These are phyloP conservation scores for Penicillium italicum DNA, from an alignment of 2,329 filamentous ascomycete genomes.

Conservation along the genomic window DNA sequence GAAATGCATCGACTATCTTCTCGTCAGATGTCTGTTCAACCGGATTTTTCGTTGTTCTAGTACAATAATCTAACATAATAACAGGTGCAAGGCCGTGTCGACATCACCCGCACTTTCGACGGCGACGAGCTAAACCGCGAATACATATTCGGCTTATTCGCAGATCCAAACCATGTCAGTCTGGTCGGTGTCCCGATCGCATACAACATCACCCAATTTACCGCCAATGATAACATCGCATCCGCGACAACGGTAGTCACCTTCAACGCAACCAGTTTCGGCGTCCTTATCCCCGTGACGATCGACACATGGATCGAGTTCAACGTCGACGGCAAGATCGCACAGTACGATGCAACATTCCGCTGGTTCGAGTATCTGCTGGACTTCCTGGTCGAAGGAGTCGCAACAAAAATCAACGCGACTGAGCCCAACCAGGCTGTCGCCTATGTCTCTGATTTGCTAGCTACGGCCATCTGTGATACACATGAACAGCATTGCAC, in stretches of 20 bases:
- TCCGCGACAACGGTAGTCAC: conserved; percentile 24
- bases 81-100: conserved; percentile 27
- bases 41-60: neutral
- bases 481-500: conserved; percentile 22
- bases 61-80: neutral
- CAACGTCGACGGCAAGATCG: conserved; percentile 21
- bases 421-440: conserved; percentile 12
- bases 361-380: conserved; percentile 26
- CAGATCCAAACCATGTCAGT: conserved; percentile 17
- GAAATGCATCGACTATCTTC: conserved; percentile 22
- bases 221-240: conserved; percentile 22
- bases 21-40: conserved; percentile 16
- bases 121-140: conserved; percentile 27
- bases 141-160: conserved; percentile 29
- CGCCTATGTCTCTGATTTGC: conserved; percentile 12
- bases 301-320: conserved; percentile 30
- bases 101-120: conserved; percentile 27
- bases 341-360: conserved; percentile 26
- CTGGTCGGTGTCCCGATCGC: conserved; percentile 22
- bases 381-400: conserved; percentile 15
- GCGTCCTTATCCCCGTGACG: conserved; percentile 20
- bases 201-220: conserved; percentile 28
- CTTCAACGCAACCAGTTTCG: conserved; percentile 26
- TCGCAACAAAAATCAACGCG: conserved; percentile 18
- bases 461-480: conserved; percentile 23